Conservation (phyloP, 1,284 basidiomycete species). For the Ustilago vetiveriae region DNA sequence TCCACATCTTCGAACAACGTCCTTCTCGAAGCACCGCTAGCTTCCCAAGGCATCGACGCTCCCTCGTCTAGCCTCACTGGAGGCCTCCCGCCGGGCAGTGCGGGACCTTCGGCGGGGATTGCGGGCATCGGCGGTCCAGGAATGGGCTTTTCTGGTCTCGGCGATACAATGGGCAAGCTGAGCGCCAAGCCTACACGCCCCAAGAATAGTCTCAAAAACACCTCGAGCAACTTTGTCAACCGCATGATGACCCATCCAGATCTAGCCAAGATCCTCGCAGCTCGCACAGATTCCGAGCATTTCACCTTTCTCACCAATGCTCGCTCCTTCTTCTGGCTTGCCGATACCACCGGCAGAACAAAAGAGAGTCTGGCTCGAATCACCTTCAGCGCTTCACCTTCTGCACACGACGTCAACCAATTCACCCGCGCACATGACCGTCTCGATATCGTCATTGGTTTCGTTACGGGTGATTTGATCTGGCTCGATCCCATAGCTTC, state of each 20-base stretch:
- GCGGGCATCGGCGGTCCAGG: slow-evolving; percentile 40
- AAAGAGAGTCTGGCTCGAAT: slow-evolving; percentile 78
- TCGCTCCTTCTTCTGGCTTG: slow-evolving; percentile 56
- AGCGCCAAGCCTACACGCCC: slow-evolving; percentile 72
- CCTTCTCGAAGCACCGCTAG: slow-evolving; percentile 44
- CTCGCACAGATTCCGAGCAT: slow-evolving; percentile 73
- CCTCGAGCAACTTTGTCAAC: slow-evolving; percentile 87
- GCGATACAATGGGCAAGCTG: slow-evolving; percentile 45
- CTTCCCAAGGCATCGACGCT: slow-evolving; percentile 60
- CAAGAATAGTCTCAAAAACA: slow-evolving; percentile 86
- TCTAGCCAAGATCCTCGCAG: slow-evolving; percentile 74
- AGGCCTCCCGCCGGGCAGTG: slow-evolving; percentile 33
- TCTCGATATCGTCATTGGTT: slow-evolving; percentile 91
- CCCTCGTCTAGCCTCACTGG: slow-evolving; percentile 44
- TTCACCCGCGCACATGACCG: slow-evolving; percentile 79
- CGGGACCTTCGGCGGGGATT: slow-evolving; percentile 43
- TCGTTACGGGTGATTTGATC: slow-evolving; percentile 88
- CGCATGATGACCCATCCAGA: slow-evolving; percentile 82
- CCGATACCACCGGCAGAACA: slow-evolving; percentile 42
- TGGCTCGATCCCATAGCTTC: slow-evolving; percentile 79
- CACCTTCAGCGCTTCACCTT: slow-evolving; percentile 77
- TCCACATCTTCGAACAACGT: slow-evolving; percentile 16
- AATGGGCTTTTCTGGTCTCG: slow-evolving; percentile 46
- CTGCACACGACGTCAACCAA: slow-evolving; percentile 86
- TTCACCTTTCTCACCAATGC: slow-evolving; percentile 58